Evolutionary conservation across 768 basidiomycete genomes (phyloP).

Genomic region (Suillus subluteus): DNA sequence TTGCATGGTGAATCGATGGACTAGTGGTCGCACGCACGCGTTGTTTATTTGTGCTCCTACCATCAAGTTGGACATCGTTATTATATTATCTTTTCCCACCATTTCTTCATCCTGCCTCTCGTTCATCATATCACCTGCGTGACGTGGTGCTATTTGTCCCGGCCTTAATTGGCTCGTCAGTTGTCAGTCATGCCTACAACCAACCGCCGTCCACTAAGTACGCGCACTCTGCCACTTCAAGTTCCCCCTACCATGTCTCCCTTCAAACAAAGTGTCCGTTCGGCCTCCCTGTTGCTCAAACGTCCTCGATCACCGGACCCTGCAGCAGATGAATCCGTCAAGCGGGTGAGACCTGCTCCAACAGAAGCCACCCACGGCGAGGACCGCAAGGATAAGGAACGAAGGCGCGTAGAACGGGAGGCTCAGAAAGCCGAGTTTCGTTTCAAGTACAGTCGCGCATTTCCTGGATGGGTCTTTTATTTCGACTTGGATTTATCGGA

Average conservation of each 20-base stretch:
- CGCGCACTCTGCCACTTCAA: conserved; percentile 41
- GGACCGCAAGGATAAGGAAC: conserved; percentile 49
- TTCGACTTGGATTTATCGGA: conserved; percentile 68
- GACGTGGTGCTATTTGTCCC: not conserved
- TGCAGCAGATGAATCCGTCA: conserved; percentile 39
- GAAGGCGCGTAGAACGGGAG: conserved; percentile 53
- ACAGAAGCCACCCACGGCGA: conserved; percentile 36
- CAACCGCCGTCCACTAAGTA: conserved; percentile 52
- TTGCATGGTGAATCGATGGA: not conserved
- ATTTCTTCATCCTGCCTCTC: not conserved
- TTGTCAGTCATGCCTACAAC: conserved; percentile 43
- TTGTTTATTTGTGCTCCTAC: conserved; percentile 5
- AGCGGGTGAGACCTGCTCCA: conserved; percentile 47
- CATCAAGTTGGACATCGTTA: not conserved
- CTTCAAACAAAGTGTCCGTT: conserved; percentile 34
- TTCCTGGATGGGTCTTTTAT: conserved; percentile 84
- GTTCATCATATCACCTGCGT: not conserved
- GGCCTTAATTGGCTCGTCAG: not conserved
- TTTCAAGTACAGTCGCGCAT: conserved; percentile 82
- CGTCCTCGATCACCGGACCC: conserved; percentile 58
- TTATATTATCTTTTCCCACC: conserved; percentile 8
- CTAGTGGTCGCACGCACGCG: not conserved
- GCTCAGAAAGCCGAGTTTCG: conserved; percentile 72
- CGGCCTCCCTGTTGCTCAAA: conserved; percentile 41
- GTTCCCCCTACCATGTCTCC: conserved; percentile 38